Evolutionary conservation across 352 stramenopile genomes (phyloP).

Genomic region (Pythium aristosporum): DNA sequence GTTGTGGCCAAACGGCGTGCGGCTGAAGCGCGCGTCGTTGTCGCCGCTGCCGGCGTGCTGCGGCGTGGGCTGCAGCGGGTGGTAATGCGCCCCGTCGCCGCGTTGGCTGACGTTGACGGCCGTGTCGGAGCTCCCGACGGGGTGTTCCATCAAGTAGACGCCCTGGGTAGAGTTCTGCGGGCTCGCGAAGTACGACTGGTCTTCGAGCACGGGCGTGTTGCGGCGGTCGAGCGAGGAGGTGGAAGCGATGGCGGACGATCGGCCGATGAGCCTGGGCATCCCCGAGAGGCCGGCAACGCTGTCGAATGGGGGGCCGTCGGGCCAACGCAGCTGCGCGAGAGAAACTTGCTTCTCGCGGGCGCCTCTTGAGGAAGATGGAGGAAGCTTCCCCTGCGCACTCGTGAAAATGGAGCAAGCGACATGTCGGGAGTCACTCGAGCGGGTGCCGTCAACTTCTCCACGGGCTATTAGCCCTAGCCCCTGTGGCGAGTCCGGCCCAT

Average conservation of each 20-base stretch:
- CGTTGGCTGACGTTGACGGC: conserved; percentile 27
- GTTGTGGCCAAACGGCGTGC: conserved; percentile 38
- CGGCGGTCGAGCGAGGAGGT: conserved; percentile 35
- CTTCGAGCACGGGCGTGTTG: conserved; percentile 72
- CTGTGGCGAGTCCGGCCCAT: background rate
- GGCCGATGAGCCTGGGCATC: conserved; percentile 28
- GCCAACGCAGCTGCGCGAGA: conserved; percentile 21
- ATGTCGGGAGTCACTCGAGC: conserved; percentile 8
- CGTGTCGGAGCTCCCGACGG: conserved; percentile 27
- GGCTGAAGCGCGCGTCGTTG: conserved; percentile 36
- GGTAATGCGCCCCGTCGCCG: conserved; percentile 28
- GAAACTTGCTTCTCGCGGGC: background rate
- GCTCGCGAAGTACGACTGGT: conserved; percentile 60
- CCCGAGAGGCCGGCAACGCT: conserved; percentile 8
- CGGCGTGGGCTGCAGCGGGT: conserved; percentile 22
- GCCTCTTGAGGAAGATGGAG: background rate
- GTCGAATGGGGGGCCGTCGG: background rate
- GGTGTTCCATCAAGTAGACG: conserved; percentile 74
- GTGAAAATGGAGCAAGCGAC: conserved; percentile 13
- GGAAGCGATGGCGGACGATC: background rate
- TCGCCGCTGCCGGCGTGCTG: conserved; percentile 23
- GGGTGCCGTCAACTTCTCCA: conserved; percentile 7
- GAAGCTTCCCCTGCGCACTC: background rate
- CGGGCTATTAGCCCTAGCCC: background rate
- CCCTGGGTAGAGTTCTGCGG: conserved; percentile 40